Evolutionary conservation across 2,329 filamentous ascomycete species (phyloP).

Genomic region (Fusarium incarnatum): DNA sequence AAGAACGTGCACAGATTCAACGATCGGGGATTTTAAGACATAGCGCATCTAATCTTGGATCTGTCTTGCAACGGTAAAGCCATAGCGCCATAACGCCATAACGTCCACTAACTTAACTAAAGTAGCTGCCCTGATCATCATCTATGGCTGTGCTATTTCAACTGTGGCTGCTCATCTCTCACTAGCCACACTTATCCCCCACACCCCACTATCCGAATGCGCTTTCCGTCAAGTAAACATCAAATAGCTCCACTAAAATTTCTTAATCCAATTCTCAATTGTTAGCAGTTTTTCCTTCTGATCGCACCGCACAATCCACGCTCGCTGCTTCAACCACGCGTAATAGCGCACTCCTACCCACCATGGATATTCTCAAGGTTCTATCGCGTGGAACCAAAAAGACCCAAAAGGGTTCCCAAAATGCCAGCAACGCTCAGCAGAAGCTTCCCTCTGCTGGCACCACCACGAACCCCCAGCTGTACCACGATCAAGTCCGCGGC

Average conservation of each 20-base stretch:
- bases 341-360: background rate
- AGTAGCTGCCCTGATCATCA: background rate
- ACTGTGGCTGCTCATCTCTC: background rate
- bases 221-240: constrained; percentile 12
- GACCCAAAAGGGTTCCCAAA: constrained; percentile 53
- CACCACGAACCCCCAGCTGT: constrained; percentile 75
- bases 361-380: constrained; percentile 79
- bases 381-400: constrained; percentile 77
- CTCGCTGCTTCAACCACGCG: constrained; percentile 10
- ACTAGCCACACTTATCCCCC: constrained; percentile 16
- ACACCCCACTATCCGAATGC: constrained; percentile 41
- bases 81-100: constrained; percentile 5
- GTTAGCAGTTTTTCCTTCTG: constrained; percentile 29
- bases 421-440: constrained; percentile 48
- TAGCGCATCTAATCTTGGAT: constrained; percentile 5
- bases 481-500: constrained; percentile 65
- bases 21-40: constrained; percentile 9
- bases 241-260: constrained; percentile 44
- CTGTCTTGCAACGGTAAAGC: constrained; percentile 6
- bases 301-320: constrained; percentile 16
- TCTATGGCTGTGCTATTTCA: background rate
- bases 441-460: constrained; percentile 74
- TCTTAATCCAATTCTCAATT: constrained; percentile 35
- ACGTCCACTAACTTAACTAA: constrained; percentile 8
- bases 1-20: constrained; percentile 1